Conservation (phyloP, 768 basidiomycete genomes). For the Calocybe cyanea region DNA sequence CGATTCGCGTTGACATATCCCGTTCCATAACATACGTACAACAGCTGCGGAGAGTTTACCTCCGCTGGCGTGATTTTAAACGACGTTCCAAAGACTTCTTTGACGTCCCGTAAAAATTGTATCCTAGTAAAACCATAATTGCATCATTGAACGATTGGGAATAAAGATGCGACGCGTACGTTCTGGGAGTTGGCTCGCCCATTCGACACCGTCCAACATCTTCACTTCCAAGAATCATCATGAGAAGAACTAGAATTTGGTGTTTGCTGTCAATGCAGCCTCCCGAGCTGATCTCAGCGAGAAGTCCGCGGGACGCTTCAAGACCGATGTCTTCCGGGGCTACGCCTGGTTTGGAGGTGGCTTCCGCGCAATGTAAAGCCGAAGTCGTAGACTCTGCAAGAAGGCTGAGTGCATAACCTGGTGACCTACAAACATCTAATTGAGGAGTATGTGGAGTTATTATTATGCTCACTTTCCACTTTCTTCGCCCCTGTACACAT, state of each 20-base stretch:
- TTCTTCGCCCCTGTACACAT: conserved; percentile 96
- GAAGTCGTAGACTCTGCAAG: conserved; percentile 91
- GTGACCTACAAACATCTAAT: conserved; percentile 62
- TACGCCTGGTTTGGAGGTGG: conserved; percentile 74
- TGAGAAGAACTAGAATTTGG: conserved; percentile 77
- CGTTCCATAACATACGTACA: conserved; percentile 89
- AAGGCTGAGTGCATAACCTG: conserved; percentile 90
- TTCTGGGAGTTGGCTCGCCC: conserved; percentile 77
- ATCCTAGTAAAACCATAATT: conserved; percentile 47
- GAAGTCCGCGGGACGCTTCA: conserved; percentile 70
- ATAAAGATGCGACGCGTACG: conserved; percentile 47
- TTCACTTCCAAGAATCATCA: conserved; percentile 97
- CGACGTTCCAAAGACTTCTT: conserved; percentile 80
- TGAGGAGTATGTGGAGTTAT: background rate
- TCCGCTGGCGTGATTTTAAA: conserved; percentile 83
- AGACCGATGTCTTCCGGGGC: conserved; percentile 93
- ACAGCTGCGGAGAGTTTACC: conserved; percentile 51
- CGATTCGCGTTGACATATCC: conserved; percentile 90
- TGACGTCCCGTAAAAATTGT: conserved; percentile 84
- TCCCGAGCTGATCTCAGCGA: conserved; percentile 74
- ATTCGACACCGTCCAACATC: conserved; percentile 91
- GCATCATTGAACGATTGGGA: background rate
- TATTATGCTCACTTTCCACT: conserved; percentile 78
- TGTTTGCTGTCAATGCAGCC: conserved; percentile 92
- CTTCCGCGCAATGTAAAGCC: conserved; percentile 84